A percentile compares a stretch with the other conserved stretches of the same genome.
phyloP scores from a whole-genome alignment of 129 eudicot species.

The Oenanthe sinensis region DNA sequence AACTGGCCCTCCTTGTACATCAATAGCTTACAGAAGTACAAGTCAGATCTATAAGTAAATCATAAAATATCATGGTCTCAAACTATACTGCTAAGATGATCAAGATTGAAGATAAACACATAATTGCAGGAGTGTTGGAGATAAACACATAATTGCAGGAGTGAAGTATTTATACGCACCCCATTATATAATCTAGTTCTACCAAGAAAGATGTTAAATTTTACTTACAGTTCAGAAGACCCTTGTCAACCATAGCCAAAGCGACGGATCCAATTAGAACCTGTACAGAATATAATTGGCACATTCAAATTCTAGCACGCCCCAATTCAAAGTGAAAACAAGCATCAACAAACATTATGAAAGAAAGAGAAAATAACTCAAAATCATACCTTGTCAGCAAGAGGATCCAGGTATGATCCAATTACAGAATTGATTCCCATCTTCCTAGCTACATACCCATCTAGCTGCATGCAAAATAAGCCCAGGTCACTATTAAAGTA shows the following conservation, averaged over 20 bases:
- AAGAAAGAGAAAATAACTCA: slow-evolving; percentile 7
- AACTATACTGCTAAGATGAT: not conserved
- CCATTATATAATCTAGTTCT: not conserved
- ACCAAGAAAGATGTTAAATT: not conserved
- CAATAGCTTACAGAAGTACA: not conserved
- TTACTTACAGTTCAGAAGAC: slow-evolving; percentile 80
- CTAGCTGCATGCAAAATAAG: slow-evolving; percentile 49
- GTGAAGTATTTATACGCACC: not conserved
- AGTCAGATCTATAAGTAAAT: not conserved
- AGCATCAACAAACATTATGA: slow-evolving; percentile 7
- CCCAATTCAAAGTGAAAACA: not conserved
- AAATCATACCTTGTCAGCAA: slow-evolving; percentile 81
- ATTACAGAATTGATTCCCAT: slow-evolving; percentile 96
- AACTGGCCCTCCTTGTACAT: not conserved
- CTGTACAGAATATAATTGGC: slow-evolving; percentile 28
- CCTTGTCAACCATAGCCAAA: slow-evolving; percentile 83
- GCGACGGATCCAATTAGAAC: slow-evolving; percentile 91
- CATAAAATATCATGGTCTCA: not conserved
- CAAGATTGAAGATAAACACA: not conserved
- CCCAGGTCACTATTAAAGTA: not conserved
- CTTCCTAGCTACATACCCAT: slow-evolving; percentile 89
- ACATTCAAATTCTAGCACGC: not conserved
- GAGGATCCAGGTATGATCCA: slow-evolving; percentile 98
- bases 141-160: too few species aligned
- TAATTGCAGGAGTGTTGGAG: not conserved